phyloP scores from a whole-genome alignment of 352 stramenopile genomes.

The Vaucheria bursata region DNA sequence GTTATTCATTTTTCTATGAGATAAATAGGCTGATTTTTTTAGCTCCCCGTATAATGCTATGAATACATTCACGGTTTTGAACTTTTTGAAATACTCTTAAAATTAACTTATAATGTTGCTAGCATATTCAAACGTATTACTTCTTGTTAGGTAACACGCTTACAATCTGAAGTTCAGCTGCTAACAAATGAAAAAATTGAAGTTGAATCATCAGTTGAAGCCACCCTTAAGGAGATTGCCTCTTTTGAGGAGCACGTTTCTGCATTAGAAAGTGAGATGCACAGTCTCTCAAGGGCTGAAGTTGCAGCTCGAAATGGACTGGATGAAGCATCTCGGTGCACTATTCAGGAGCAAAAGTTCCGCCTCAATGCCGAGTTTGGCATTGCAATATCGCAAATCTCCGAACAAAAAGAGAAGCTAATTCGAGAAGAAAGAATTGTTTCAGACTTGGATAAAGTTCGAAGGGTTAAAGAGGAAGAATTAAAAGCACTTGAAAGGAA shows the following conservation, averaged over 20 bases:
- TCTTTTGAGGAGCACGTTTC: conserved; percentile 82
- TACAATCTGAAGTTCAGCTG: conserved; percentile 82
- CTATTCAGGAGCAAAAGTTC: conserved; percentile 83
- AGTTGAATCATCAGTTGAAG: conserved; percentile 73
- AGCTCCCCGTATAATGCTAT: too few relatives aligned
- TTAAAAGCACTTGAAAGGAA: conserved; percentile 82
- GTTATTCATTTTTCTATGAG: too few relatives aligned
- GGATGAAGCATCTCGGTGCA: conserved; percentile 66
- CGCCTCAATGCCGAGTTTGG: conserved; percentile 84
- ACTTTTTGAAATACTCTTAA: too few relatives aligned
- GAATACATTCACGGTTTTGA: too few relatives aligned
- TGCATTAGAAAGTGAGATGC: conserved; percentile 81
- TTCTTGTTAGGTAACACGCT: too few relatives aligned
- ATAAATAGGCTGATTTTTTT: too few relatives aligned
- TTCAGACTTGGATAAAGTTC: conserved; percentile 66
- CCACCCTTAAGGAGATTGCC: conserved; percentile 77
- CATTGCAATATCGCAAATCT: conserved; percentile 82
- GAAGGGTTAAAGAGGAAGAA: conserved; percentile 77
- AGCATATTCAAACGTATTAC: too few relatives aligned
- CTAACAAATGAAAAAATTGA: conserved; percentile 74
- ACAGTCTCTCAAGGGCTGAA: conserved; percentile 76
- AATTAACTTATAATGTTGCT: too few relatives aligned
- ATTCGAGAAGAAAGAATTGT: conserved; percentile 72
- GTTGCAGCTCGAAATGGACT: conserved; percentile 64
- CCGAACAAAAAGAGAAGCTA: conserved; percentile 74